Percentiles rank a stretch among this genome's conserved stretches.
These are phyloP conservation scores for Candida wancherniae DNA, from an alignment of 805 yeast genomes.

Conservation along the genomic window DNA sequence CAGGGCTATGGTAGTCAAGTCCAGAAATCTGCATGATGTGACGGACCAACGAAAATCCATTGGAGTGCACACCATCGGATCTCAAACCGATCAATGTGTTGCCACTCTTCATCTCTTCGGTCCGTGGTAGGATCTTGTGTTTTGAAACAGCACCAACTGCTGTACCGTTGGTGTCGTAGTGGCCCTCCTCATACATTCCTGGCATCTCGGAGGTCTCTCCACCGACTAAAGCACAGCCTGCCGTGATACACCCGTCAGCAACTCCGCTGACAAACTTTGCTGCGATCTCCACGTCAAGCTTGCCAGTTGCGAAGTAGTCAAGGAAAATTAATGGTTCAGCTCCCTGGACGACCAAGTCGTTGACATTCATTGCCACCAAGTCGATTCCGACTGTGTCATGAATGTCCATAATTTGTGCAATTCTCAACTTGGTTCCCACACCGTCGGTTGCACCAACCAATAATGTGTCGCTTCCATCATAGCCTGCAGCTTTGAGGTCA, in stretches of 20 bases:
- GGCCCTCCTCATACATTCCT: constrained; percentile 93
- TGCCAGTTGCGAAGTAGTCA: constrained; percentile 95
- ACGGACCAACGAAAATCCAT: constrained; percentile 93
- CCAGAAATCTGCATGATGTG: constrained; percentile 78
- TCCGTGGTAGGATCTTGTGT: constrained; percentile 66
- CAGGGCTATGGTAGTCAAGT: constrained; percentile 63
- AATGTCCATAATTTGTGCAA: constrained; percentile 83
- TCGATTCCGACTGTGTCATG: constrained; percentile 99
- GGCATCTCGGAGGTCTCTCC: constrained; percentile 99
- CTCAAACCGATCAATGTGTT: constrained; percentile 81
- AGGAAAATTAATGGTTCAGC: constrained; percentile 95
- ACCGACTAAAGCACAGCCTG: constrained; percentile 97
- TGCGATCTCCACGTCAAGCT: constrained; percentile 78
- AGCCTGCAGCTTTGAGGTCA: constrained; percentile 86
- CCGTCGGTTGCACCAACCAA: constrained; percentile 98
- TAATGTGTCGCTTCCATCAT: constrained; percentile 69
- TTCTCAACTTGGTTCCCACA: constrained; percentile 93
- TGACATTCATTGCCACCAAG: constrained; percentile 98
- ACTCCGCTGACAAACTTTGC: constrained; percentile 91
- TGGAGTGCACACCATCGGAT: constrained; percentile 93
- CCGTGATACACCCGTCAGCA: constrained; percentile 89
- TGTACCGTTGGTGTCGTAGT: constrained; percentile 97
- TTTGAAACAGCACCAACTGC: constrained; percentile 95
- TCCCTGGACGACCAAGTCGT: constrained; percentile 96
- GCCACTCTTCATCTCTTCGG: constrained; percentile 65